Base-by-base conservation (phyloP, 805 yeast genomes). In the Candida railenensis region DNA sequence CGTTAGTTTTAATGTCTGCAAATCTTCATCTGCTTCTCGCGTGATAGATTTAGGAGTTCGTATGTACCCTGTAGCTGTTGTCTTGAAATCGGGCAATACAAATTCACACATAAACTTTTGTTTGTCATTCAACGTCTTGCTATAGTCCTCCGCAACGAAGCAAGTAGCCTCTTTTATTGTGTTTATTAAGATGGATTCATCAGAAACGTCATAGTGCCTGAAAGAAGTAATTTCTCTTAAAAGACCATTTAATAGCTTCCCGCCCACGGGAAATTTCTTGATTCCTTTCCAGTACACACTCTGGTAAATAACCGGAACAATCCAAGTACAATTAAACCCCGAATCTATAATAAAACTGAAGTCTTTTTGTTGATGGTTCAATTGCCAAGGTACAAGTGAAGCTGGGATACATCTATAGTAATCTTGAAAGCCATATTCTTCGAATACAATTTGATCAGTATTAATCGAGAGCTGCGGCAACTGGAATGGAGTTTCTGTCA, bases 401-500 rank as follows among this genome's bases (percentile, higher is more conserved):
- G 78, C 82, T 0, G 81, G 74, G 0, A 87, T 80, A 19, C 87
- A 78, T 48, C 96, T 74, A 52, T 83, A 86, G 48, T 87, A 77
- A 28, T 81, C 77, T 12, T 74, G 74, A 58, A 94, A 87, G 2
- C 89, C 96, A 59, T 85, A 94, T 59, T 94, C 98, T 63, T 94
- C 99, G 67, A 95, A 92, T 0, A 94, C 78, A 0, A 94, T 86
- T 66, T 90, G 96, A 62, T 94, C 98, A 14, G 89, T 85, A 62
- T 87, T 87, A 54, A 82, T 82, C 33, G 95, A 87, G 28, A 92
- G 73, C 44, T 82, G 85, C 1, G 96, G 94, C 28, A 92, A 67
- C 43, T 89, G 86, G 59, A 85, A 82, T 20, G 96, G 92, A 3
- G 89, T 73, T 57, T 94, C 97, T 1, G 91, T 83, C 42, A 88